Percentiles rank a stretch among this genome's conserved stretches.
These are phyloP conservation scores for Vitis hybrid DNA, from an alignment of 177 flowering plant genomes.

Conservation along the genomic window DNA sequence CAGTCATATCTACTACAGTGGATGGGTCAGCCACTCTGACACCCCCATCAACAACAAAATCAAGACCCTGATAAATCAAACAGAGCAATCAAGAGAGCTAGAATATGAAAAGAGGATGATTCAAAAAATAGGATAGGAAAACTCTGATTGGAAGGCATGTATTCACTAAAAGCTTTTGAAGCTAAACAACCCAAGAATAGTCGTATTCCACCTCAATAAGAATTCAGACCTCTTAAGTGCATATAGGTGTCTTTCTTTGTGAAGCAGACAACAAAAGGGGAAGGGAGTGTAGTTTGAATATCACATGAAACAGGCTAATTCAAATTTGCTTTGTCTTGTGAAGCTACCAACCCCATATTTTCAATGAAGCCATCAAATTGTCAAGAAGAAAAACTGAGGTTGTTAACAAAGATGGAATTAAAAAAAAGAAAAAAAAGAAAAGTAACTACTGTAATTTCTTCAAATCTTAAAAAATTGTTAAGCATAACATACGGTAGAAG, in stretches of 20 bases:
- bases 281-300: not conserved
- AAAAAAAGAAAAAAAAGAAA: not conserved
- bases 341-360: not conserved
- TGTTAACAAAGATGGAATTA: not conserved
- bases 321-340: too few relatives aligned
- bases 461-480: not conserved
- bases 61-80: constrained; percentile 62
- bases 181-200: not conserved
- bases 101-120: not conserved
- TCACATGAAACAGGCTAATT: not conserved
- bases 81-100: not conserved
- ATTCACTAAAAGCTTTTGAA: not conserved
- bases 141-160: not conserved
- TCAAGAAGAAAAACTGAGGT: not conserved
- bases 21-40: constrained; percentile 88
- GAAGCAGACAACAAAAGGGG: not conserved
- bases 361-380: not conserved
- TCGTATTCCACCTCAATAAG: not conserved
- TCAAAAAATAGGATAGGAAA: not conserved
- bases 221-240: not conserved
- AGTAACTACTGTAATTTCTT: not conserved
- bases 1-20: constrained; percentile 93
- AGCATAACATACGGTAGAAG: constrained; percentile 1
- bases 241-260: not conserved
- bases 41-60: constrained; percentile 92